Percentiles rank a stretch among this genome's conserved stretches.
These are phyloP conservation scores for Penicillium maclennaniae DNA, from an alignment of 495 filamentous ascomycete genomes.

Conservation along the genomic window DNA sequence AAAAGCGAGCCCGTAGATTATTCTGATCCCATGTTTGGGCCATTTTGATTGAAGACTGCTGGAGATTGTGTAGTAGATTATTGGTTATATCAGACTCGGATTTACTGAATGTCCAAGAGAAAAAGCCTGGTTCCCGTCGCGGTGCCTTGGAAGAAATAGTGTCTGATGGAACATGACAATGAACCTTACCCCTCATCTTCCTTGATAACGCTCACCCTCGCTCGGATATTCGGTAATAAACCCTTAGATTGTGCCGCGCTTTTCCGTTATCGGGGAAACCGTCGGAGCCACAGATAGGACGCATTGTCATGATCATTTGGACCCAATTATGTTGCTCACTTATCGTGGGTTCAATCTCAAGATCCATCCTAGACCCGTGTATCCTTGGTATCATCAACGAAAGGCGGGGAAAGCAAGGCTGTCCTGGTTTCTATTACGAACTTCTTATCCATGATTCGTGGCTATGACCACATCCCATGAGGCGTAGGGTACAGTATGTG, in stretches of 20 bases:
- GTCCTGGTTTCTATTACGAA: conserved; percentile 6
- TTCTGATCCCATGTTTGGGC: conserved; percentile 16
- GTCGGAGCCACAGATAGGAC: conserved; percentile 10
- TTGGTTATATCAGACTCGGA: not conserved
- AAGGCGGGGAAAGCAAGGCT: conserved; percentile 4
- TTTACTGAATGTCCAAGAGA: no score
- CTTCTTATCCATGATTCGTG: not conserved
- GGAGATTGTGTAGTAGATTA: no score
- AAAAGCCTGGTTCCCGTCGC: not conserved
- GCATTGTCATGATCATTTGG: conserved; percentile 1
- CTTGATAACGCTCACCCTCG: not conserved
- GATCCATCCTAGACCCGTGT: not conserved
- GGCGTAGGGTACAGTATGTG: not conserved
- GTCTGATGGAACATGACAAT: not conserved
- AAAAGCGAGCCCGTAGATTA: conserved; percentile 31
- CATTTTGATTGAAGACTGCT: not conserved
- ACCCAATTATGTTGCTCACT: conserved; percentile 2
- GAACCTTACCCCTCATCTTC: not conserved
- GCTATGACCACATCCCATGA: not conserved
- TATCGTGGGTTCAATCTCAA: conserved; percentile 1
- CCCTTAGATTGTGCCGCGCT: conserved; percentile 8
- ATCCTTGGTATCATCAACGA: not conserved
- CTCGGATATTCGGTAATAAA: conserved; percentile 6
- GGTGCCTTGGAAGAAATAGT: not conserved
- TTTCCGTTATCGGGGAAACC: conserved; percentile 21